A percentile compares a stretch with the other conserved stretches of the same genome.
Evolutionary conservation across 176 grass and related monocot genomes (phyloP).

Genomic region (Pontederia crassipes): DNA sequence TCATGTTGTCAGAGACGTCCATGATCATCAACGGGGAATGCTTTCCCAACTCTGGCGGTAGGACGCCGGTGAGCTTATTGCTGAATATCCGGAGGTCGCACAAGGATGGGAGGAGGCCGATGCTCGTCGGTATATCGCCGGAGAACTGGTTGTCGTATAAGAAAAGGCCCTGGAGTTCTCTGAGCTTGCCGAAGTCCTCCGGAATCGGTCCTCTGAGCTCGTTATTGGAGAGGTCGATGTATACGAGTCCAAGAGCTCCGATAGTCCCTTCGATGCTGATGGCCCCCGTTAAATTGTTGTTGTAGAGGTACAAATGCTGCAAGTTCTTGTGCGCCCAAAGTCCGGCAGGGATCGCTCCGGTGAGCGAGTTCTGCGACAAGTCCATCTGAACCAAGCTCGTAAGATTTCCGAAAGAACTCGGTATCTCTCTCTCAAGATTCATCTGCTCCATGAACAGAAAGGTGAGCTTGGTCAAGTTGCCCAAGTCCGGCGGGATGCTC

Average conservation of each 20-base stretch:
- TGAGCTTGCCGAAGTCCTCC: constrained; percentile 9
- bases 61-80: constrained; percentile 16
- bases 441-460: neutral
- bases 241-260: neutral
- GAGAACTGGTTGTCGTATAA: constrained; percentile 13
- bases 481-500: constrained; percentile 6
- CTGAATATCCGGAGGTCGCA: constrained; percentile 7
- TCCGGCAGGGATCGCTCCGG: constrained; percentile 1
- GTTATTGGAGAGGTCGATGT: constrained; percentile 18
- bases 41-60: constrained; percentile 23
- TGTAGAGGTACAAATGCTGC: neutral
- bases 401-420: neutral
- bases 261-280: constrained; percentile 12
- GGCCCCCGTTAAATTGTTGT: neutral
- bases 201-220: constrained; percentile 20
- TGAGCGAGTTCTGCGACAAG: neutral
- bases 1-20: constrained; percentile 13
- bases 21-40: constrained; percentile 7
- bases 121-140: constrained; percentile 11
- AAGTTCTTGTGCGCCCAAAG: neutral
- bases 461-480: constrained; percentile 5
- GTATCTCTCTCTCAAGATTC: constrained; percentile 7
- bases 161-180: neutral
- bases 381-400: neutral
- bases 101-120: constrained; percentile 10